Percentiles rank a stretch among this genome's conserved stretches.
Conservation (phyloP, 306 rosid genomes). For the Lathyrus aphaca region DNA sequence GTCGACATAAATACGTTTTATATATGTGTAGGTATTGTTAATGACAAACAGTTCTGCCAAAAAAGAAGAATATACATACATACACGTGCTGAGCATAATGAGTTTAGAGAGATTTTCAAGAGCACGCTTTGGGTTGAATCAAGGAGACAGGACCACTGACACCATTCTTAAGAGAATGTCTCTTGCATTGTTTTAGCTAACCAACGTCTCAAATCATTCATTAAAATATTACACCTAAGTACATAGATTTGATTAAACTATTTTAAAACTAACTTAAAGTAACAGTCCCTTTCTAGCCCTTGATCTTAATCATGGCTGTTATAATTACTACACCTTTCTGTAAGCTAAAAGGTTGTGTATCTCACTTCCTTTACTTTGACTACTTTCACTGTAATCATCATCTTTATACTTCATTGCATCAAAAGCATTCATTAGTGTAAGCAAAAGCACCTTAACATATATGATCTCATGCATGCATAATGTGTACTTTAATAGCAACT, state of each 20-base stretch:
- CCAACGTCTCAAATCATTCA: not conserved
- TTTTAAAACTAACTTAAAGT: slow-evolving; percentile 38
- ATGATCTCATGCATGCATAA: slow-evolving; percentile 38
- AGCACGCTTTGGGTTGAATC: slow-evolving; percentile 99
- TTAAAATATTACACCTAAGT: slow-evolving; percentile 44
- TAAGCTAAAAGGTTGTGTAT: slow-evolving; percentile 44
- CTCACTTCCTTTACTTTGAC: slow-evolving; percentile 19
- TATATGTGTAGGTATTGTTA: slow-evolving; percentile 5
- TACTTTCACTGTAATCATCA: slow-evolving; percentile 36
- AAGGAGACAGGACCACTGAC: slow-evolving; percentile 99
- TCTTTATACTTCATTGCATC: slow-evolving; percentile 34
- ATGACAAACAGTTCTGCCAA: slow-evolving; percentile 52
- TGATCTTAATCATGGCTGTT: slow-evolving; percentile 77
- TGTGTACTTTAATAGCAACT: slow-evolving; percentile 28
- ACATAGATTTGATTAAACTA: slow-evolving; percentile 47
- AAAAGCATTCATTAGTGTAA: slow-evolving; percentile 29
- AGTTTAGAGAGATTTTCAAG: slow-evolving; percentile 71
- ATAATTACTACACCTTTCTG: slow-evolving; percentile 76
- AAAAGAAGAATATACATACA: slow-evolving; percentile 73
- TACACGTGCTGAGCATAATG: slow-evolving; percentile 88
- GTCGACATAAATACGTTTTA: no score
- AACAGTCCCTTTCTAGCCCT: slow-evolving; percentile 59
- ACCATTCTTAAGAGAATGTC: slow-evolving; percentile 84
- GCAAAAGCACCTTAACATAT: not conserved
- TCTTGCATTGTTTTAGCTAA: slow-evolving; percentile 65